phyloP scores from a whole-genome alignment of 768 basidiomycete genomes.

The Suillus weaverae region DNA sequence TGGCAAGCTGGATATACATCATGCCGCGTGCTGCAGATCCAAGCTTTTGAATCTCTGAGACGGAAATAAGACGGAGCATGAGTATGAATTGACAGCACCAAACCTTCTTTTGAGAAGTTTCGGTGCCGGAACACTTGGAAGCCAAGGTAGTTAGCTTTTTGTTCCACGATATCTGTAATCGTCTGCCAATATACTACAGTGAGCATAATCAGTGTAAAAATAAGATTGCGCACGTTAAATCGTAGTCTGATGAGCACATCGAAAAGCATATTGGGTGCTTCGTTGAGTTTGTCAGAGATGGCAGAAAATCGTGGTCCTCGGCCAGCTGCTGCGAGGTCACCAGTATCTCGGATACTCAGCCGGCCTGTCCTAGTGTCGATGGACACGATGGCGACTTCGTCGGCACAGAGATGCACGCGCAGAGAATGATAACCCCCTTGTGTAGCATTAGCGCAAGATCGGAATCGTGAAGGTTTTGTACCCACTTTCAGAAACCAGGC shows the following conservation, averaged over 20 bases:
- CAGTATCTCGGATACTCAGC: constrained; percentile 76
- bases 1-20: constrained; percentile 76
- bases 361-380: constrained; percentile 81
- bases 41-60: constrained; percentile 66
- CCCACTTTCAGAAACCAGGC: constrained; percentile 56
- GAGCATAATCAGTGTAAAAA: neutral
- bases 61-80: constrained; percentile 2
- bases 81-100: constrained; percentile 7
- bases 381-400: constrained; percentile 73
- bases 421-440: constrained; percentile 59
- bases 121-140: constrained; percentile 68
- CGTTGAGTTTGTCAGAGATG: constrained; percentile 65
- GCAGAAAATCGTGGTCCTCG: constrained; percentile 64
- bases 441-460: constrained; percentile 7
- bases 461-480: neutral
- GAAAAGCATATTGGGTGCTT: constrained; percentile 60
- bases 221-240: constrained; percentile 50
- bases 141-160: constrained; percentile 86
- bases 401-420: constrained; percentile 69
- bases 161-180: constrained; percentile 77
- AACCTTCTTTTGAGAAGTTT: constrained; percentile 68
- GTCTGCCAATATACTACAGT: constrained; percentile 52
- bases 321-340: constrained; percentile 74
- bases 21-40: constrained; percentile 61
- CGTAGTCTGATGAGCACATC: constrained; percentile 60